Evolutionary conservation across 2,329 filamentous ascomycete genomes (phyloP), one percentile per base, ranked within the genome.

Genomic region (Chaetoscypha palmicola): DNA sequence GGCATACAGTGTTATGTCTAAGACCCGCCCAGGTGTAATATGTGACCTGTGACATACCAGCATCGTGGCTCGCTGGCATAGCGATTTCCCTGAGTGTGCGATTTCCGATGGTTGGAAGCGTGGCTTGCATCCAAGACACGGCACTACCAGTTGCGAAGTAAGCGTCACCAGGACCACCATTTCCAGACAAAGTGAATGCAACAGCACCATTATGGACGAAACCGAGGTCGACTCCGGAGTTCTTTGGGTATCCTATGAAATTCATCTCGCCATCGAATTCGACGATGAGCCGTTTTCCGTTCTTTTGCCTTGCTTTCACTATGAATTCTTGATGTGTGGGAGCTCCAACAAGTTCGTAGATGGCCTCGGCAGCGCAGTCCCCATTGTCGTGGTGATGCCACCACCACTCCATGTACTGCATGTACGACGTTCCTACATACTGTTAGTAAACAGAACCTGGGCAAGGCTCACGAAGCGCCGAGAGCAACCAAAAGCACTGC

Each of bases 121-220:
- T 51, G 3, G 39, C 24, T 48, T 58, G 53, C 50, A 55, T 56
- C 55, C 55, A 58, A 1, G 38, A 43, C 2, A 39, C 28, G 12
- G 55, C 52, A 17, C 48, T 45, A 19, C 53, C 49, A 3, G 33
- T 47, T 2, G 46, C 46, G 14, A 55, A 32, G 16, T 53, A 58
- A 4, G 50, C 39, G 5, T 36, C 21, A 2, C 16, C 24, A n/a
- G 46, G 51, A 16, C 47, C 43, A 11, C 54, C 54, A 14, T 48
- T 45, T n/a, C n/a, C n/a, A n/a, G n/a, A n/a, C 9, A 56, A 47
- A 8, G 55, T 35, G 36, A 56, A 56, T 5, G 48, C 41, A 3
- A 54, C 49, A 31, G 35, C 38, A 12, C 53, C 52, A 22, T 53
- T 39, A 2, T 38, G 35, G 5, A 34, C 35, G 12, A 36, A 54